Percentiles rank a stretch among this genome's conserved stretches.
Evolutionary conservation across 768 basidiomycete genomes (phyloP).

Genomic region (Suillus ampliporus): DNA sequence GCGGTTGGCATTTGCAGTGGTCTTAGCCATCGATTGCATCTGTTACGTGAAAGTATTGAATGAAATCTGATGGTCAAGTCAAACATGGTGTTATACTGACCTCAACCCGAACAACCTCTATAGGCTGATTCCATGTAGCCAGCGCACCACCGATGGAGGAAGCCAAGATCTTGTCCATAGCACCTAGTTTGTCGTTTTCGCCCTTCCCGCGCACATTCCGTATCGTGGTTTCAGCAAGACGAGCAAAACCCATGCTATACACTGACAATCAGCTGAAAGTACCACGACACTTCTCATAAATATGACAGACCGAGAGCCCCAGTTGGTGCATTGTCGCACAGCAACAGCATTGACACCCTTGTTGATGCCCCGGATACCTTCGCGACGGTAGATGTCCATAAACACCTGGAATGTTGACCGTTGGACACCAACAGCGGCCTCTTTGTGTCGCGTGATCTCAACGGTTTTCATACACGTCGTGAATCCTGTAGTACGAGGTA

Average conservation of each 20-base stretch:
- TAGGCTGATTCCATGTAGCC: constrained; percentile 99
- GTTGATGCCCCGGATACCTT: constrained; percentile 96
- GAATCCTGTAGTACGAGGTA: constrained; percentile 64
- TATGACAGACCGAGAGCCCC: constrained; percentile 79
- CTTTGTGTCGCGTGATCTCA: constrained; percentile 96
- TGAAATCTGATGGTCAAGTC: neutral
- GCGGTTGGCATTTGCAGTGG: constrained; percentile 69
- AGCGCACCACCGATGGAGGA: constrained; percentile 93
- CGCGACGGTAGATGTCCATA: constrained; percentile 90
- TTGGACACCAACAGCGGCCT: constrained; percentile 80
- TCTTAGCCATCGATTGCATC: constrained; percentile 99
- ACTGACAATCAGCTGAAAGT: constrained; percentile 16
- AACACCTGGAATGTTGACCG: constrained; percentile 96
- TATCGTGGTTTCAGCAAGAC: constrained; percentile 84
- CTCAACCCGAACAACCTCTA: constrained; percentile 97
- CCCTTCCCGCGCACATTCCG: constrained; percentile 78
- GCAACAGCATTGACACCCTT: constrained; percentile 98
- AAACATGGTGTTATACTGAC: constrained; percentile 43
- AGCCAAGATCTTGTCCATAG: constrained; percentile 86
- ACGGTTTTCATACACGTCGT: constrained; percentile 99
- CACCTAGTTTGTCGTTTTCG: constrained; percentile 74
- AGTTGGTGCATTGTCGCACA: constrained; percentile 91
- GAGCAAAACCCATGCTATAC: constrained; percentile 92
- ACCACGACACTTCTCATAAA: neutral
- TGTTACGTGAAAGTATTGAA: constrained; percentile 38